Conservation (phyloP, 2,329 filamentous ascomycete genomes). For the Colletotrichum abscissum region DNA sequence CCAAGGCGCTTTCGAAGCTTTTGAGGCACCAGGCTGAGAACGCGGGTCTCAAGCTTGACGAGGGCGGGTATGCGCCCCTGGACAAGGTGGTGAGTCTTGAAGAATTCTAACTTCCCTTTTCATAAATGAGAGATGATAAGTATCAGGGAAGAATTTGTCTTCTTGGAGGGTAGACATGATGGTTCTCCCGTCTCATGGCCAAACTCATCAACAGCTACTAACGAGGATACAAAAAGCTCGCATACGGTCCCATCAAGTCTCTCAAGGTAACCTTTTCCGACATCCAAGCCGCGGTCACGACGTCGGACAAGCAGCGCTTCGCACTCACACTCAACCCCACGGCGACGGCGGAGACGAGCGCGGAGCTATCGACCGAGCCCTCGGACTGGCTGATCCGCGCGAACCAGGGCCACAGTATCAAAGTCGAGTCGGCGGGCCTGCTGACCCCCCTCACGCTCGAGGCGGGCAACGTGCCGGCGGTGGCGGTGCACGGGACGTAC, state of each 20-base stretch:
- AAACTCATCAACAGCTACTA: background rate
- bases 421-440: constrained; percentile 76
- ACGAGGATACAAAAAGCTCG: constrained; percentile 50
- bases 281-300: constrained; percentile 74
- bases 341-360: constrained; percentile 40
- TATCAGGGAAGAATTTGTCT: too few species aligned
- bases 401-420: constrained; percentile 93
- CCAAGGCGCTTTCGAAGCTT: constrained; percentile 64
- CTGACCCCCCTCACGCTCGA: constrained; percentile 75
- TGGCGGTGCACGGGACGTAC: constrained; percentile 90
- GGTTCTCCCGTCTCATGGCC: background rate
- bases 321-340: constrained; percentile 70
- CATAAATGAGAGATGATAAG: too few species aligned
- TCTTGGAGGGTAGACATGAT: background rate
- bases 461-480: constrained; percentile 67
- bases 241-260: constrained; percentile 70
- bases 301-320: constrained; percentile 93
- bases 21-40: constrained; percentile 67
- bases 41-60: constrained; percentile 67
- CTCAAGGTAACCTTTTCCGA: constrained; percentile 82
- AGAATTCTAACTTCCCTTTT: constrained; percentile 22
- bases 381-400: constrained; percentile 88
- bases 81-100: constrained; percentile 66
- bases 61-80: constrained; percentile 68
- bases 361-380: constrained; percentile 57